phyloP scores from a whole-genome alignment of 2,329 filamentous ascomycete genomes.

The Diaporthe sp. region DNA sequence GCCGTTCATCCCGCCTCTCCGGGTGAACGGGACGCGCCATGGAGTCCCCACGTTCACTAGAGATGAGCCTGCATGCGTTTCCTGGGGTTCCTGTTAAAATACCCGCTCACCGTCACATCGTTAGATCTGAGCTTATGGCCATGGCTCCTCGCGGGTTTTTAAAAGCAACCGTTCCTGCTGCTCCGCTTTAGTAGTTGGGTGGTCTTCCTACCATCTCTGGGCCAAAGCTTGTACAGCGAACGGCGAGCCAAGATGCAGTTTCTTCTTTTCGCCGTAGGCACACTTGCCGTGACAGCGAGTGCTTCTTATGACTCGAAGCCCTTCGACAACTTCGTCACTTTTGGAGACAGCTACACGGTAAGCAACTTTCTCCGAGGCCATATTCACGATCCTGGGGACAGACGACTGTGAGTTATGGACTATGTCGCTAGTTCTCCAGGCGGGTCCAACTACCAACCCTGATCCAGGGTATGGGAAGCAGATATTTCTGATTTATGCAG shows the following conservation, averaged over 20 bases:
- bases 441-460: neutral
- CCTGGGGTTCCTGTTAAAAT: neutral
- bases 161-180: neutral
- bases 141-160: neutral
- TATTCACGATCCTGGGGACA: neutral
- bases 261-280: neutral
- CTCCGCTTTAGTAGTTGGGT: neutral
- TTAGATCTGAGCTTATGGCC: neutral
- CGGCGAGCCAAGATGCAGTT: conserved; percentile 21
- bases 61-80: conserved; percentile 5
- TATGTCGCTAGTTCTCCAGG: no score
- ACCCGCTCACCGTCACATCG: neutral
- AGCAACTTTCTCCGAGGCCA: neutral
- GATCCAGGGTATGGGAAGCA: neutral
- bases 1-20: neutral
- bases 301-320: conserved; percentile 46
- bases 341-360: conserved; percentile 79
- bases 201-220: no score
- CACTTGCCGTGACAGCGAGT: conserved; percentile 15
- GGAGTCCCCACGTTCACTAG: neutral
- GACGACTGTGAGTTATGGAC: neutral
- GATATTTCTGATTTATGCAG: neutral
- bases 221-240: neutral
- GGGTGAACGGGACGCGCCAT: conserved; percentile 9
- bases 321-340: conserved; percentile 75